Conservation (phyloP, 2,329 filamentous ascomycete species). For the Rutstroemia sp. region DNA sequence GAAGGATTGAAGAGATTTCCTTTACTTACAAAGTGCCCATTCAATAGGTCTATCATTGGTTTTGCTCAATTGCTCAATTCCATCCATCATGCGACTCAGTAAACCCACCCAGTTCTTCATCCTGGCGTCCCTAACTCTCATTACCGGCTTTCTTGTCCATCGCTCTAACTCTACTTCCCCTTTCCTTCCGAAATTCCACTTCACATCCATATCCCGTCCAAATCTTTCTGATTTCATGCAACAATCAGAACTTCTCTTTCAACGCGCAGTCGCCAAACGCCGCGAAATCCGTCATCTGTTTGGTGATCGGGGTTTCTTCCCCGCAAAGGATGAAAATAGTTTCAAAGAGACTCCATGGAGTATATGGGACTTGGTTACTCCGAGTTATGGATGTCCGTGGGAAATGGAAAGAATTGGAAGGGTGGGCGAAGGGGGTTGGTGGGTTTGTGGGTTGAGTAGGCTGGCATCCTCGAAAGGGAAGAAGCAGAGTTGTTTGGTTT, state of each 20-base stretch:
- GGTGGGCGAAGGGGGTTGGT: conserved; percentile 36
- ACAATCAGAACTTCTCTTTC: neutral
- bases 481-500: neutral
- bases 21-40: neutral
- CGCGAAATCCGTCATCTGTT: neutral
- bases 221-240: conserved; percentile 2
- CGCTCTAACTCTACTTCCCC: neutral
- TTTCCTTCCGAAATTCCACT: neutral
- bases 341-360: conserved; percentile 28
- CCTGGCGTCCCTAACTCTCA: neutral
- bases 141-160: neutral
- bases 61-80: neutral
- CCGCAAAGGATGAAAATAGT: conserved; percentile 15
- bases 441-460: conserved; percentile 35
- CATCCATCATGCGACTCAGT: neutral
- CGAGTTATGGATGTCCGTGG: conserved; percentile 35
- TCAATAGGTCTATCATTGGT: neutral
- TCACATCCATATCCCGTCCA: conserved; percentile 6
- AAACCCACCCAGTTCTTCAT: neutral
- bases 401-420: conserved; percentile 34
- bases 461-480: conserved; percentile 25
- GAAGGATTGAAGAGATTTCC: too few species aligned
- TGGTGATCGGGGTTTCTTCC: conserved; percentile 14
- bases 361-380: conserved; percentile 35
- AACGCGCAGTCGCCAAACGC: neutral